Evolutionary conservation across 306 rosid genomes (phyloP), one percentile per base, ranked within the genome.

Genomic region (Malus sylvestris): DNA sequence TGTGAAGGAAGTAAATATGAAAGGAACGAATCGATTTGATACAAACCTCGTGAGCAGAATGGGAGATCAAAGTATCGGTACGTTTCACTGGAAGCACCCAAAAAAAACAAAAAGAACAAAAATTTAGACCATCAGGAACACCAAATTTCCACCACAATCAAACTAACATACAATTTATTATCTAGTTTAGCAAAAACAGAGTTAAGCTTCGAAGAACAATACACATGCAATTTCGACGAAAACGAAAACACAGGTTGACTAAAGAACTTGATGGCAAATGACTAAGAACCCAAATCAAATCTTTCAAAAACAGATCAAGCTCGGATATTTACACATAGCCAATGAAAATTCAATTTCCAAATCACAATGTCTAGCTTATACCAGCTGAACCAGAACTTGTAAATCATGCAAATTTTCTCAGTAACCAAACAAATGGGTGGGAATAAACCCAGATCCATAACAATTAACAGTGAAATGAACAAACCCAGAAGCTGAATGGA

Each of bases 51-150:
- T 0, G 72, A 20, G 80, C 97, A 94, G 85, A 91, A 91, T 35
- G 97, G 91, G 25, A 91, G 93, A 77, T 91, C 97, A 78, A 85
- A 91, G 65, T 88, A 94, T 22, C 94, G 93, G 53, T 87, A 87
- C 13, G 90, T 87, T 77, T 87, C 90, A 68, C 90, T 87, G 85
- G 6, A 71, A 76, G 27, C 60, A 45, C 29, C 68, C 49, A 72
- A 70, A 58, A 35, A 79, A 16, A 76, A 64, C 27, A 61, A 6
- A 76, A 19, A 49, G 0, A 78, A 40, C 6, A 2, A 16, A 49
- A 62, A 32, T 78, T 32, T 68, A 46, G 61, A 52, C 14, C 18
- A 32, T 51, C 16, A 1, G 52, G 25, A 53, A 27, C 23, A 71
- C 49, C 20, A 65, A 70, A 49, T 20, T 53, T 60, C 33, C 8